phyloP scores from a whole-genome alignment of 2,329 filamentous ascomycete genomes.

The Aspergillus sp. region DNA sequence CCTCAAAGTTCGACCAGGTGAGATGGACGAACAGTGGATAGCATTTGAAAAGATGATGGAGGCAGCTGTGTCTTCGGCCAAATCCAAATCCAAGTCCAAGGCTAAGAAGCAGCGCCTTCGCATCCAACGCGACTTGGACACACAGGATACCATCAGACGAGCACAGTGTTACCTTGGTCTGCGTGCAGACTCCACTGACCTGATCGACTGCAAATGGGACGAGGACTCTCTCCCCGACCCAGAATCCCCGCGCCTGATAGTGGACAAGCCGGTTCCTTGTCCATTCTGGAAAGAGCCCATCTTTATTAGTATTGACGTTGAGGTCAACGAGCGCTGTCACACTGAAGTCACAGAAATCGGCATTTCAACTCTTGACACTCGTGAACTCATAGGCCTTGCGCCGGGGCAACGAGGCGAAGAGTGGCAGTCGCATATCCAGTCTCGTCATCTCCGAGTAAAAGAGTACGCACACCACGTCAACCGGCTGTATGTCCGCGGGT shows the following conservation, averaged over 20 bases:
- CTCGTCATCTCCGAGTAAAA: constrained; percentile 72
- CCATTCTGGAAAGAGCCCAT: constrained; percentile 58
- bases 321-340: constrained; percentile 71
- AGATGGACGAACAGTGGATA: constrained; percentile 12
- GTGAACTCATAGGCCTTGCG: constrained; percentile 52
- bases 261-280: constrained; percentile 47
- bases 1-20: not conserved
- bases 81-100: constrained; percentile 51
- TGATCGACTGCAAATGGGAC: constrained; percentile 21
- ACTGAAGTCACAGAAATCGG: constrained; percentile 80
- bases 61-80: constrained; percentile 50
- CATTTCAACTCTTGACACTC: constrained; percentile 75
- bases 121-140: constrained; percentile 51
- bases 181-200: constrained; percentile 35
- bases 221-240: constrained; percentile 18
- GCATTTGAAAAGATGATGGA: constrained; percentile 51
- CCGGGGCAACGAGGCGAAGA: constrained; percentile 63
- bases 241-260: constrained; percentile 40
- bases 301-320: constrained; percentile 78
- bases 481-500: constrained; percentile 66
- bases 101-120: constrained; percentile 53
- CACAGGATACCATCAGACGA: constrained; percentile 60
- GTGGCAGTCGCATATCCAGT: constrained; percentile 68
- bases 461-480: constrained; percentile 71
- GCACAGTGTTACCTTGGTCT: constrained; percentile 72